Evolutionary conservation across 805 yeast genomes (phyloP).

Genomic region (Nakazawaea ernobii): DNA sequence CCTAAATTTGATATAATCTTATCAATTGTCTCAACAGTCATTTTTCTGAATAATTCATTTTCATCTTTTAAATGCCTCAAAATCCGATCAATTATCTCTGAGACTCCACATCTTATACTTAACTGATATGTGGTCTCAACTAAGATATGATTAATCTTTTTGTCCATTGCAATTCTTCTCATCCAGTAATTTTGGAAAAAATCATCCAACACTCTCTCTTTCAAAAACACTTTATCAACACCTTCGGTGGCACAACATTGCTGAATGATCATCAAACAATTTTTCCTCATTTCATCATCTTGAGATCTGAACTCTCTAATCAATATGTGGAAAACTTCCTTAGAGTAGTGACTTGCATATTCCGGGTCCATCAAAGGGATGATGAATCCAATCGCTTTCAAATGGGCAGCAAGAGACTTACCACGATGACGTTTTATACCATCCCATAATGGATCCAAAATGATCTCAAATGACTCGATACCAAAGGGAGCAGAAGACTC

Average conservation of each 20-base stretch:
- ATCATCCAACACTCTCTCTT: conserved; percentile 47
- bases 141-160: conserved; percentile 51
- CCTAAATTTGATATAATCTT: conserved; percentile 47
- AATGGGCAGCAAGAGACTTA: conserved; percentile 63
- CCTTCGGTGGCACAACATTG: conserved; percentile 60
- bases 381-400: conserved; percentile 72
- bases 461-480: conserved; percentile 73
- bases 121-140: conserved; percentile 66
- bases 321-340: conserved; percentile 63
- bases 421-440: conserved; percentile 80
- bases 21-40: conserved; percentile 71
- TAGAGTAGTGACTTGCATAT: conserved; percentile 70
- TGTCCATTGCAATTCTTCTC: conserved; percentile 70
- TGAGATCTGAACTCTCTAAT: conserved; percentile 72
- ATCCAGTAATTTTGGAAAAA: conserved; percentile 78
- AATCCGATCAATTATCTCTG: conserved; percentile 51
- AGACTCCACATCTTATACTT: conserved; percentile 62
- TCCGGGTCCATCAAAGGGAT: conserved; percentile 87
- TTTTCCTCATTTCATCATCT: conserved; percentile 80
- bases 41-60: conserved; percentile 69
- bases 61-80: conserved; percentile 68
- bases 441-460: conserved; percentile 73
- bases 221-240: conserved; percentile 44
- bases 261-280: conserved; percentile 63
- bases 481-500: conserved; percentile 85